Base-by-base conservation (phyloP, 208 protist species). In the Porcisia deanei region DNA sequence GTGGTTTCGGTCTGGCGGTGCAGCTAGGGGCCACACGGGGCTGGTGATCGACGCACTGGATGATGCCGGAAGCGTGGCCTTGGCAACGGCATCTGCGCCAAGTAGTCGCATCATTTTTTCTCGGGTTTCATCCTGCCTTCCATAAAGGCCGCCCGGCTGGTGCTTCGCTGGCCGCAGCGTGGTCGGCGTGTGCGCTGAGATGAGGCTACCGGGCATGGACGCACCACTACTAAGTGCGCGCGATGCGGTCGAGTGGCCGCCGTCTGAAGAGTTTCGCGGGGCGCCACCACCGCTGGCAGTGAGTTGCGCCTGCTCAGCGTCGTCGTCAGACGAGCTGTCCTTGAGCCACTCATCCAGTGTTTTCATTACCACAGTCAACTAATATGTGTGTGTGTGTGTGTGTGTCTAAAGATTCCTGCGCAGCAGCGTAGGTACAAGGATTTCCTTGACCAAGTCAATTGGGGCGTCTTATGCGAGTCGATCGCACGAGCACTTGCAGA, bases 321-420 rank as follows among this genome's bases (percentile, higher is more conserved):
- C 77, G 34, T 86, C 85, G 0, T 83, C 81, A 39, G 89, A 72
- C 18, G 68, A 75, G 52, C 55, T 65, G 49, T 81, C 77, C 58
- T 76, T 85, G 6, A 94, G 80, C 86, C 86, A 94, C 30, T 94
- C 85, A 67, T 89, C 83, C 18, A 94, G 86, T 39, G 84, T 86
- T 67, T 92, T 94, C 88, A 92, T 94, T 3, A 25, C 53, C 53
- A 53, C 10, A 20, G 68, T 39, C 20, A 20, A 53, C 25, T 16
- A 61, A 22, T 22, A 61, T 37, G 20, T 45, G n/a, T 74, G 34
- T 47, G 39, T 74, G 34, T 47, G 39, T 47, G 30, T 47, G 60
- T 6, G 39, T 60, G 60, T 30, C 9, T 74, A 20, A 4, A 10
- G 25, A 22, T 34, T 53, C 9, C 4, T 14, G 10, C 52, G 73